Evolutionary conservation across 495 filamentous ascomycete species (phyloP).

Genomic region (Hypoxylon rickii): DNA sequence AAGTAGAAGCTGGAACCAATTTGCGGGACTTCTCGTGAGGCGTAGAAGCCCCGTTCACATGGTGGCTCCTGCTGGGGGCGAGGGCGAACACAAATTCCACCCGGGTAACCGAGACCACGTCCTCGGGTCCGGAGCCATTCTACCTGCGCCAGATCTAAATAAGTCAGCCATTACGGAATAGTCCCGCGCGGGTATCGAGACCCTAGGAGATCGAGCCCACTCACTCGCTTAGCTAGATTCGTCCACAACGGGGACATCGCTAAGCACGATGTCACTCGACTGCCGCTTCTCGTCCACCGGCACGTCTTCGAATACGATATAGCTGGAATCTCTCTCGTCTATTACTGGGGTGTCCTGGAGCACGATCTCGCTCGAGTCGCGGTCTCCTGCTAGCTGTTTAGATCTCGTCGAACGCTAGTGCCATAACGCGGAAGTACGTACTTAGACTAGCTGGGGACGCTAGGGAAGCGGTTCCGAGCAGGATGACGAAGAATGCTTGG

Average conservation of each 20-base stretch:
- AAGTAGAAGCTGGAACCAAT: no score
- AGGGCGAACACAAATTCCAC: no score
- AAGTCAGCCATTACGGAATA: no score
- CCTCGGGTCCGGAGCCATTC: no score
- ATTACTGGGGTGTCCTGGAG: background rate
- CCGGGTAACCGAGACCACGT: no score
- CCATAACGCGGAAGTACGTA: background rate
- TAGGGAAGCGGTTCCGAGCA: background rate
- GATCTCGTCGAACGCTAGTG: background rate
- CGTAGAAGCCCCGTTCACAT: no score
- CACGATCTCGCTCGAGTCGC: background rate
- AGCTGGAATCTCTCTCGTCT: background rate
- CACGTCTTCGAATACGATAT: slow-evolving; percentile 1
- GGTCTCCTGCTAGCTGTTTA: background rate
- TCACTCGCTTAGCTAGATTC: background rate
- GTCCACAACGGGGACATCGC: background rate
- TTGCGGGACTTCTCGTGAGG: no score
- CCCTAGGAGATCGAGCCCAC: no score
- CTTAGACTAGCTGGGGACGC: slow-evolving; percentile 5
- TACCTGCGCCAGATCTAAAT: no score
- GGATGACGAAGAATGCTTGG: background rate
- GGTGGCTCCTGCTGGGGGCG: no score
- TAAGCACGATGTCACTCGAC: background rate
- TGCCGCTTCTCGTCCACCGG: background rate
- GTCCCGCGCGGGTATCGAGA: no score